Evolutionary conservation across 352 stramenopile genomes (phyloP).

Genomic region (Phytophthora cactorum): DNA sequence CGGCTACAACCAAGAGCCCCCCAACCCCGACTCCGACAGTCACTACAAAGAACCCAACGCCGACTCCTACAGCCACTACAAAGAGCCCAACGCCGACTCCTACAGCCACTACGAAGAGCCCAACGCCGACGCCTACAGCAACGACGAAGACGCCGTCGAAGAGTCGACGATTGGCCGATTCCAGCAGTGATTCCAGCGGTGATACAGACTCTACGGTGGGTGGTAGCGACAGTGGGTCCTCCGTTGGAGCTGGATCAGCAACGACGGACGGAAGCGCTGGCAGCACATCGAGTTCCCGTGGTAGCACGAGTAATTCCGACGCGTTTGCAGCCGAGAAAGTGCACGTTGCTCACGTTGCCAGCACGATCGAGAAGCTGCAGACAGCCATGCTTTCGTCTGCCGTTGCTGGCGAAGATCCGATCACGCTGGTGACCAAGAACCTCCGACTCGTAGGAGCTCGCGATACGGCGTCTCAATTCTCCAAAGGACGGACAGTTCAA

Average conservation of each 20-base stretch:
- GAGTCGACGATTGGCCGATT: neutral
- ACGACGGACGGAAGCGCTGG: neutral
- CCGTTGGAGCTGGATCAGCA: neutral
- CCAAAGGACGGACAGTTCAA: slow-evolving; percentile 38
- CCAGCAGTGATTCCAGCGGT: neutral
- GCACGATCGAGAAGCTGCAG: slow-evolving; percentile 63
- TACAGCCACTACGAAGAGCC: no score
- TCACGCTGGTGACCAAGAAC: slow-evolving; percentile 72
- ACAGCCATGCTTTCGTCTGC: slow-evolving; percentile 44
- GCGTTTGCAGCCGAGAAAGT: slow-evolving; percentile 39
- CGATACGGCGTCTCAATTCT: slow-evolving; percentile 49
- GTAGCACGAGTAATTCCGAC: slow-evolving; percentile 17
- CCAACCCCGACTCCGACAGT: neutral
- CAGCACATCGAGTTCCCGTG: neutral
- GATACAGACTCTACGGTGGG: neutral
- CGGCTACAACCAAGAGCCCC: neutral
- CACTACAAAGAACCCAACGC: slow-evolving; percentile 8
- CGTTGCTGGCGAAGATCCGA: slow-evolving; percentile 54
- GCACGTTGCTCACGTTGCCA: slow-evolving; percentile 43
- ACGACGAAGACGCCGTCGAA: slow-evolving; percentile 6
- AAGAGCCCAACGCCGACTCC: no score
- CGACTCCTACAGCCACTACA: neutral
- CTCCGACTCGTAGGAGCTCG: slow-evolving; percentile 56
- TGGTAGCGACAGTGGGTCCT: neutral
- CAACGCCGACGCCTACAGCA: neutral